Percentiles rank a stretch among this genome's conserved stretches.
phyloP scores from a whole-genome alignment of 805 yeast species.

The Blastobotrys parvus region DNA sequence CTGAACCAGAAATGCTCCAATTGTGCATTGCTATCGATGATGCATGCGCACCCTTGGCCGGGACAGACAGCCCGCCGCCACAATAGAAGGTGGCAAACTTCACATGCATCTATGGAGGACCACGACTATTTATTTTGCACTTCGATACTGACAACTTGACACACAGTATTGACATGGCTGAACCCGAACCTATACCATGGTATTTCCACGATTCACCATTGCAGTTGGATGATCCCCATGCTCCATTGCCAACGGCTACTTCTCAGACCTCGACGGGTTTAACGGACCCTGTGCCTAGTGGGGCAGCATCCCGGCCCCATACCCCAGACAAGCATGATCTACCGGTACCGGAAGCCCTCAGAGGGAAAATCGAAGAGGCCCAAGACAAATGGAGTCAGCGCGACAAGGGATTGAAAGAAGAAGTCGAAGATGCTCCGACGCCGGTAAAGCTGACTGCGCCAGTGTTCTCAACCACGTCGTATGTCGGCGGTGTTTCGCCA shows the following conservation, averaged over 20 bases:
- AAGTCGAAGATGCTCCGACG: too few relatives aligned
- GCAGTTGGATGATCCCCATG: slow-evolving; percentile 20
- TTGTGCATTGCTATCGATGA: too few relatives aligned
- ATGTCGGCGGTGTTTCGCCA: slow-evolving; percentile 22
- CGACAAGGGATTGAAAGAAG: not conserved
- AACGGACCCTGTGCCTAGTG: too few relatives aligned
- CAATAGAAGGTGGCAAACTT: too few relatives aligned
- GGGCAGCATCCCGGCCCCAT: too few relatives aligned
- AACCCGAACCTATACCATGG: slow-evolving; percentile 16
- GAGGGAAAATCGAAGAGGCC: not conserved
- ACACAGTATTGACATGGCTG: slow-evolving; percentile 1
- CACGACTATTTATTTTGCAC: too few relatives aligned
- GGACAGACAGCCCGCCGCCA: too few relatives aligned
- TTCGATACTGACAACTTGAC: too few relatives aligned
- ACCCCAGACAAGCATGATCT: slow-evolving; percentile 1
- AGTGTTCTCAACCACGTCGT: slow-evolving; percentile 21
- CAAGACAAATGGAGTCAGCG: slow-evolving; percentile 2
- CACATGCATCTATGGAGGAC: too few relatives aligned
- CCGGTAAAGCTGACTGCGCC: slow-evolving; percentile 4
- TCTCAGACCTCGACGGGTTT: not conserved
- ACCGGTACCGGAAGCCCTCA: not conserved
- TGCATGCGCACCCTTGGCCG: too few relatives aligned
- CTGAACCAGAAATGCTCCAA: too few relatives aligned
- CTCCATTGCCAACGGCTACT: slow-evolving; percentile 19
- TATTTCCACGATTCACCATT: slow-evolving; percentile 21